phyloP scores from a whole-genome alignment of 2,329 filamentous ascomycete species.

The Achaetomium macrosporum region DNA sequence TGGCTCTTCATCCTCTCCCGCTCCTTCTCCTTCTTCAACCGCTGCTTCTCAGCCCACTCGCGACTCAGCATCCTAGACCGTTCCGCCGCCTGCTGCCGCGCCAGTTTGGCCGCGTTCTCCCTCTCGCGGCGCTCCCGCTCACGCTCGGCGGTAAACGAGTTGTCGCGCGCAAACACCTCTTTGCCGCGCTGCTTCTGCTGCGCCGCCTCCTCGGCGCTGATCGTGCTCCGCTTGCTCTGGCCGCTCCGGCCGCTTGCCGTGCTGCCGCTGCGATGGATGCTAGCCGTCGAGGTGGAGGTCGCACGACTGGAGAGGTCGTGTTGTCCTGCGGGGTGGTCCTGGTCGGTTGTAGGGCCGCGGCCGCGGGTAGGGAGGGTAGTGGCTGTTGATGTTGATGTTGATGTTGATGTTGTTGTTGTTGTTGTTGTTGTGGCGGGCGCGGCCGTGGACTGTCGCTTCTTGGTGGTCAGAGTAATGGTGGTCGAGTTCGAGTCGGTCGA shows the following conservation, averaged over 20 bases:
- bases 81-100: constrained; percentile 56
- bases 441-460: constrained; percentile 27
- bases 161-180: constrained; percentile 50
- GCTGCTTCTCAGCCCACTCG: constrained; percentile 55
- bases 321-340: constrained; percentile 18
- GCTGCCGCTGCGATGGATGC: constrained; percentile 31
- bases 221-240: constrained; percentile 36
- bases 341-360: constrained; percentile 17
- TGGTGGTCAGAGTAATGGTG: constrained; percentile 21
- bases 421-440: background rate
- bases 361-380: constrained; percentile 20
- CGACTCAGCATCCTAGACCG: constrained; percentile 52
- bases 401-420: background rate
- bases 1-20: background rate
- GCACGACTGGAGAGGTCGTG: constrained; percentile 38
- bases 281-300: constrained; percentile 40
- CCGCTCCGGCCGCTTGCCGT: background rate
- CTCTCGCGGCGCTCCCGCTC: constrained; percentile 50
- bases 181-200: constrained; percentile 48
- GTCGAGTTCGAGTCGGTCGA: constrained; percentile 22
- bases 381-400: background rate
- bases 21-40: constrained; percentile 1
- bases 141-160: constrained; percentile 39
- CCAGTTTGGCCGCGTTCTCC: constrained; percentile 47
- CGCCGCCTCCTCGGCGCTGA: constrained; percentile 40